phyloP scores from a whole-genome alignment of 306 rosid genomes.

The Fragaria vesca region DNA sequence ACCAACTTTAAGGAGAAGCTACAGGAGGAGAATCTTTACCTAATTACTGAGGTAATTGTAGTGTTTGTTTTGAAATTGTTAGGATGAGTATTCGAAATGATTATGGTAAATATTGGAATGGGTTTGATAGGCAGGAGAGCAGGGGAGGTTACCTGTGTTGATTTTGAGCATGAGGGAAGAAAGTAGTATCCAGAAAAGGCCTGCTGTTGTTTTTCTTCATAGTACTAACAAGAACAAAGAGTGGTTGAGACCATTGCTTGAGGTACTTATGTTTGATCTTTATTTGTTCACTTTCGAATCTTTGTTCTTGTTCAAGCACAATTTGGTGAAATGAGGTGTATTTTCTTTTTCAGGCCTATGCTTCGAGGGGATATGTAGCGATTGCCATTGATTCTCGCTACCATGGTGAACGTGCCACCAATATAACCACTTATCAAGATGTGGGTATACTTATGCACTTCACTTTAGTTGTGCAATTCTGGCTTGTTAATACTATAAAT shows the following conservation, averaged over 20 bases:
- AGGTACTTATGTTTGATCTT: slow-evolving; percentile 39
- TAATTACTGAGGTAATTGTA: slow-evolving; percentile 64
- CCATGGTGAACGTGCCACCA: slow-evolving; percentile 93
- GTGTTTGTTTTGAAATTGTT: background rate
- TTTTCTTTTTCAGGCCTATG: slow-evolving; percentile 59
- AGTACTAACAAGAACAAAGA: slow-evolving; percentile 70
- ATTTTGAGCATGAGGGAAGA: slow-evolving; percentile 78
- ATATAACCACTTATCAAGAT: slow-evolving; percentile 52
- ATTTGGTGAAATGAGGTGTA: slow-evolving; percentile 13
- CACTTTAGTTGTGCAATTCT: background rate
- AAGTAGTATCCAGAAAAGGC: slow-evolving; percentile 41
- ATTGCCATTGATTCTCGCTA: slow-evolving; percentile 84
- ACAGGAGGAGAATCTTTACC: slow-evolving; percentile 66
- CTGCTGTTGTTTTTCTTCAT: slow-evolving; percentile 77
- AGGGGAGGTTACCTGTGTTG: slow-evolving; percentile 79
- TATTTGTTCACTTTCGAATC: background rate
- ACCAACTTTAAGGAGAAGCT: slow-evolving; percentile 49
- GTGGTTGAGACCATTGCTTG: slow-evolving; percentile 69
- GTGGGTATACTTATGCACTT: slow-evolving; percentile 36
- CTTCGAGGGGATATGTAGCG: slow-evolving; percentile 85
- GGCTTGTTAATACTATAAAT: background rate
- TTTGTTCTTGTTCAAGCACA: background rate
- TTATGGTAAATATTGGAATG: background rate
- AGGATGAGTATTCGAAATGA: background rate
- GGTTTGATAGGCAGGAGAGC: slow-evolving; percentile 70